Evolutionary conservation across 352 stramenopile species (phyloP).

Genomic region (Elongisporangium senticosum): DNA sequence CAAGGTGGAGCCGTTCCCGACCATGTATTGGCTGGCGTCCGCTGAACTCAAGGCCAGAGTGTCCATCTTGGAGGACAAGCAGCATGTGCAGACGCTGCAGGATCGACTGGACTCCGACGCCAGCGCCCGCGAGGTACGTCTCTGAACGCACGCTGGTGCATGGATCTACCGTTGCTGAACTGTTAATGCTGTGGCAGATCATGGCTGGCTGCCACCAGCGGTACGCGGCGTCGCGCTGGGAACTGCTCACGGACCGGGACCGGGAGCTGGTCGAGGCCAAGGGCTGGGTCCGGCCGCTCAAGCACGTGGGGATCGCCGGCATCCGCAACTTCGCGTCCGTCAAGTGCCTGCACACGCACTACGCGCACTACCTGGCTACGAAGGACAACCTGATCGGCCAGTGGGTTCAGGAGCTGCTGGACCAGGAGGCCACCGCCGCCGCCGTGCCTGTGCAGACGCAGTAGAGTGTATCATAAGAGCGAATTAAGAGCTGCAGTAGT

Average conservation of each 20-base stretch:
- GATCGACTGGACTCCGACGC: conserved; percentile 29
- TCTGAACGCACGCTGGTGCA: background rate
- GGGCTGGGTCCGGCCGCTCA: conserved; percentile 35
- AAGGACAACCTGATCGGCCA: conserved; percentile 48
- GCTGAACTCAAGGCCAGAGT: conserved; percentile 41
- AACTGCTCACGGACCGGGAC: conserved; percentile 38
- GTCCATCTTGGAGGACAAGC: conserved; percentile 47
- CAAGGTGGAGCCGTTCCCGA: conserved; percentile 58
- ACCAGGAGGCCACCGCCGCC: conserved; percentile 7
- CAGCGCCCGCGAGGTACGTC: conserved; percentile 23
- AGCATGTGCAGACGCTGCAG: conserved; percentile 38
- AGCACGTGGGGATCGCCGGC: conserved; percentile 50
- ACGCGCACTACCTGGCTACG: conserved; percentile 55
- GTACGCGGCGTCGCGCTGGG: conserved; percentile 45
- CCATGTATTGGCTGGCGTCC: conserved; percentile 57
- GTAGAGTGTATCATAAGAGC: conserved; percentile 1
- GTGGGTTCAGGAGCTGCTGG: conserved; percentile 61
- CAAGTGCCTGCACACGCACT: conserved; percentile 75
- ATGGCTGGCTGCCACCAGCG: conserved; percentile 40
- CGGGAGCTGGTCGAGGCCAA: conserved; percentile 26
- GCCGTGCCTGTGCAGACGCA: conserved; percentile 6
- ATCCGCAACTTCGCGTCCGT: conserved; percentile 51
- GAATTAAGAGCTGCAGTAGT: background rate
- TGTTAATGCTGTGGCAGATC: conserved; percentile 14
- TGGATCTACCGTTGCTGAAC: background rate